Evolutionary conservation across 2,329 filamentous ascomycete genomes (phyloP).

Genomic region (Pseudocercospora cruenta): DNA sequence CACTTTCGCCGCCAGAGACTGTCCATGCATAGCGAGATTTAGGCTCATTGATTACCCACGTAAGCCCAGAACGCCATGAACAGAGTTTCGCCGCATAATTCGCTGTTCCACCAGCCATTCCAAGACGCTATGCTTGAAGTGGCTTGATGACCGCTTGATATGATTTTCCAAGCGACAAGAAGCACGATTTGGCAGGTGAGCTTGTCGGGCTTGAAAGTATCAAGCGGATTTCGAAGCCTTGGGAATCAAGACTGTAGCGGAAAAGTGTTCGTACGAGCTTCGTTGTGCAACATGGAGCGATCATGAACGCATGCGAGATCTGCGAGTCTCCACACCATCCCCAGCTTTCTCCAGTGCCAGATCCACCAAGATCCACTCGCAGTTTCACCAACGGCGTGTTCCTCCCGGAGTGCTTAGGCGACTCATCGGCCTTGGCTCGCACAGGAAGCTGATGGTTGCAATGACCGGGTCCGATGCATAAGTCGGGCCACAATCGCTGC

Average conservation of each 20-base stretch:
- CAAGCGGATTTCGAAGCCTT: background rate
- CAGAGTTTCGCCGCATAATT: slow-evolving; percentile 15
- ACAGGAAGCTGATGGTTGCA: background rate
- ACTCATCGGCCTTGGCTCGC: background rate
- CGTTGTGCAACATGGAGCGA: background rate
- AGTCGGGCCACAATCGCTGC: background rate
- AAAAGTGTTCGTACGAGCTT: background rate
- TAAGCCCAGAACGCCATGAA: slow-evolving; percentile 16
- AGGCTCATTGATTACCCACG: slow-evolving; percentile 20
- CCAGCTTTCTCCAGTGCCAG: background rate
- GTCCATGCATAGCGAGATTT: slow-evolving; percentile 8
- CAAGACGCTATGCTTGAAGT: background rate
- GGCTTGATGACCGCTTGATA: background rate
- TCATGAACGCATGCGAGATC: background rate
- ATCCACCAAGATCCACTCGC: background rate
- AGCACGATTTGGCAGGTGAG: slow-evolving; percentile 15
- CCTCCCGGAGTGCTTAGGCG: background rate
- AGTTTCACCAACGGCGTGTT: background rate
- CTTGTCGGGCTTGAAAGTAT: slow-evolving; percentile 6
- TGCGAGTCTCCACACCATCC: background rate
- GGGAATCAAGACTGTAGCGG: background rate
- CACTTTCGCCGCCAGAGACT: slow-evolving; percentile 3
- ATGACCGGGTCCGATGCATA: background rate
- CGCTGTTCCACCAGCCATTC: background rate
- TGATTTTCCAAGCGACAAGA: background rate